phyloP scores from a whole-genome alignment of 2,329 filamentous ascomycete genomes.

The Sporothrix dimorphospora region DNA sequence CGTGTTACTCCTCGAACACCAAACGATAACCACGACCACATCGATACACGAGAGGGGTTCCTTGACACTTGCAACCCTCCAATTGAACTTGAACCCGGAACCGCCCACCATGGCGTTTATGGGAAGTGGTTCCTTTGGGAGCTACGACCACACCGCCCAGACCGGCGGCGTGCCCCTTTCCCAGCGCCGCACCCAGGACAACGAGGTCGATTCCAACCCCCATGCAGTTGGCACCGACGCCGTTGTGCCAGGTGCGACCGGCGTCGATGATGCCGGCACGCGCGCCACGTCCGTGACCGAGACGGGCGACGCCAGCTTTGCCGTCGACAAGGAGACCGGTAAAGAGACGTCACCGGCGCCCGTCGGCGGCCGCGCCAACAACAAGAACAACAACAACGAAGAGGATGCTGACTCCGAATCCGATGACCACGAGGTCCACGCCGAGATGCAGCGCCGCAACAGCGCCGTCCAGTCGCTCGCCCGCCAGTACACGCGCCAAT shows the following conservation, averaged over 20 bases:
- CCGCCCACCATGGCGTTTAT: slow-evolving; percentile 47
- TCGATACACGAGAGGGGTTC: background rate
- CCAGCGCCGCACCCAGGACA: slow-evolving; percentile 38
- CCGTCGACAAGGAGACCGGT: slow-evolving; percentile 38
- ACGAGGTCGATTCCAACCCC: slow-evolving; percentile 31
- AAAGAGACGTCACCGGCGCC: slow-evolving; percentile 24
- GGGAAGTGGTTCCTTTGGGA: slow-evolving; percentile 48
- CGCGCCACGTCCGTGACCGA: slow-evolving; percentile 46
- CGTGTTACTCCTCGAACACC: background rate
- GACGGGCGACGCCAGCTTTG: slow-evolving; percentile 38
- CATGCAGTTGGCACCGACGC: background rate
- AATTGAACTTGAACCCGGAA: too few species aligned
- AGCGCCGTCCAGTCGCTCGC: slow-evolving; percentile 60
- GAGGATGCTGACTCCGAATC: slow-evolving; percentile 39
- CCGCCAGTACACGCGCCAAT: slow-evolving; percentile 53
- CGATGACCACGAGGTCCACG: slow-evolving; percentile 45
- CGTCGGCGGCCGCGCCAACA: slow-evolving; percentile 25
- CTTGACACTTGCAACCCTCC: background rate
- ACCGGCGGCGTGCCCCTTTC: slow-evolving; percentile 45
- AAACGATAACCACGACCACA: background rate
- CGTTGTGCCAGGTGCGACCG: slow-evolving; percentile 10
- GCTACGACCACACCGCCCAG: slow-evolving; percentile 54
- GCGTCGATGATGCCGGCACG: slow-evolving; percentile 39
- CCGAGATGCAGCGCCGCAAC: slow-evolving; percentile 54
- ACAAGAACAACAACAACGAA: slow-evolving; percentile 33